A percentile compares a stretch with the other conserved stretches of the same genome.
These are phyloP conservation scores for Psilocybe cyanescens DNA, from an alignment of 768 basidiomycete species.

Conservation along the genomic window DNA sequence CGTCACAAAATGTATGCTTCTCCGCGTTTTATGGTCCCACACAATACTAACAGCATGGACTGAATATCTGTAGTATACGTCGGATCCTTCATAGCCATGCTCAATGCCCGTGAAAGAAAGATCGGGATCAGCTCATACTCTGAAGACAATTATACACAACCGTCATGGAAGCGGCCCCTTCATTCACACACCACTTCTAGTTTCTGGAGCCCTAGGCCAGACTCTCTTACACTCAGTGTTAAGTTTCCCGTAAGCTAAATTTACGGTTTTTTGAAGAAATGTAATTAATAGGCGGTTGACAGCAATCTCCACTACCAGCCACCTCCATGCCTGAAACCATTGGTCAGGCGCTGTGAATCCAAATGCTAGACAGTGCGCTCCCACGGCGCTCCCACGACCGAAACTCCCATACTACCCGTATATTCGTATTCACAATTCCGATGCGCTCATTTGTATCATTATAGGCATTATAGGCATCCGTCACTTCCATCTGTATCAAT, in stretches of 20 bases:
- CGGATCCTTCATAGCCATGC: conserved; percentile 49
- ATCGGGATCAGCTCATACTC: not conserved
- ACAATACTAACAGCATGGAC: not conserved
- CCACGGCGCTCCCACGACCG: not conserved
- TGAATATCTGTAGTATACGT: conserved; percentile 41
- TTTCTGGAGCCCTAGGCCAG: conserved; percentile 24
- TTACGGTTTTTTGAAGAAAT: not conserved
- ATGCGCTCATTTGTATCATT: not conserved
- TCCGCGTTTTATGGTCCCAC: not conserved
- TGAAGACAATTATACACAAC: conserved; percentile 6
- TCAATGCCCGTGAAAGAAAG: conserved; percentile 43
- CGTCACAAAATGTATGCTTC: conserved; percentile 44
- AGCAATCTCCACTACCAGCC: not conserved
- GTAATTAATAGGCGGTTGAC: not conserved
- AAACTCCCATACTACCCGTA: no score
- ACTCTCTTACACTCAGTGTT: not conserved
- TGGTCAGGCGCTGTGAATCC: not conserved
- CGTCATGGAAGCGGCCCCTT: conserved; percentile 12
- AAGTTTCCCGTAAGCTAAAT: not conserved
- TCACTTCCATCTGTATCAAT: not conserved
- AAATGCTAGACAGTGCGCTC: not conserved
- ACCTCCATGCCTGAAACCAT: not conserved
- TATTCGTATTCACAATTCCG: not conserved
- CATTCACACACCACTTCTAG: conserved; percentile 21
- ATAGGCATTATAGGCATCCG: not conserved